Base-by-base conservation (phyloP, 768 basidiomycete species). In the Serendipita indica region DNA sequence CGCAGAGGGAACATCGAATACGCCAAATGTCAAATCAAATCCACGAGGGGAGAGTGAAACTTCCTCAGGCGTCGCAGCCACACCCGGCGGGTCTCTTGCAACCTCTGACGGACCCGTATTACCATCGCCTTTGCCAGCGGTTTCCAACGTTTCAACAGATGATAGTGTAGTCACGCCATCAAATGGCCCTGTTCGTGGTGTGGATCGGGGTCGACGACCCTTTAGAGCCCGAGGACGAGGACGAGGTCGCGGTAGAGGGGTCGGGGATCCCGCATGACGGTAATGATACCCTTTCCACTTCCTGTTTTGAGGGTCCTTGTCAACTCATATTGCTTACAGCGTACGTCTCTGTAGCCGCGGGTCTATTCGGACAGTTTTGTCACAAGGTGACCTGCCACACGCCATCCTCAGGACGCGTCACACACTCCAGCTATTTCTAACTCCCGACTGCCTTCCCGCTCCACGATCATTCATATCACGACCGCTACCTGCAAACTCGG, bases 161-260 rank as follows among this genome's bases (percentile, higher is more conserved):
- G 20, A n/a, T 37, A 35, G 60, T 37, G 54, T 14, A 37, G n/a
- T 35, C 5, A 18, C 37, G 3, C 14, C 58, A 39, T 37, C 28
- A 16, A 18, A 14, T 43, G 27, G 14, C 30, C 33, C 58, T 39
- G 39, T 20, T 41, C 18, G 13, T 14, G 7, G 54, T 12, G 63
- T 63, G 18, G 2, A 57, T 4, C 58, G 63, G 3, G 33, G 63
- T 46, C 64, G 65, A 3, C 62, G 66, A 60, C 60, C 60, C 27
- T 45, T 35, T 3, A 20, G n/a, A n/a, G n/a, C 30, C 20, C 60
- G 61, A 14, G 69, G 68, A 1, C 57, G 65, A n/a, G 39, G 65
- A 30, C 60, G 70, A 7, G 69, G 68, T 0, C 66, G 70, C 32
- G 69, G 69, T 0, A 62, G 67, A n/a, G 67, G 69, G n/a, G 63